phyloP scores from a whole-genome alignment of 257 asterid species.

The Gentiana straminea region DNA sequence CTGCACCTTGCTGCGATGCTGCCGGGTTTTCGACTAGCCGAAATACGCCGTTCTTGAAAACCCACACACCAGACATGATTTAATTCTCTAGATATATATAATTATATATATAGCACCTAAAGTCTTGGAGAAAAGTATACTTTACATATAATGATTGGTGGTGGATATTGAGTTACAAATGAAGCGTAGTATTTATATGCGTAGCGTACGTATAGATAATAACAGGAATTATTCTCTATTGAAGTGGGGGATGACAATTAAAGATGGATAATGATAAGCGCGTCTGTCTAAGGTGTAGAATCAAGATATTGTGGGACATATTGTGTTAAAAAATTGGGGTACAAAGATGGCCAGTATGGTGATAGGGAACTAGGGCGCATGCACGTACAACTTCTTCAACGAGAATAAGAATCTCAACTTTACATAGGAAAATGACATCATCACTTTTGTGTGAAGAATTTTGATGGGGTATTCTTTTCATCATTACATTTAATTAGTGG shows the following conservation, averaged over 20 bases:
- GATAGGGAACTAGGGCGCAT: constrained; percentile 12
- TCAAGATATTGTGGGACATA: constrained; percentile 54
- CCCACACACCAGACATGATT: constrained; percentile 86
- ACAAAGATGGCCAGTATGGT: constrained; percentile 5
- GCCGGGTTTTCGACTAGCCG: constrained; percentile 54
- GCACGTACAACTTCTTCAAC: constrained; percentile 2
- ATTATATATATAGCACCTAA: background rate
- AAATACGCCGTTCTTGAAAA: constrained; percentile 67
- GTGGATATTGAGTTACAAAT: constrained; percentile 7
- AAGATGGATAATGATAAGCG: constrained; percentile 30
- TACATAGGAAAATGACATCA: background rate
- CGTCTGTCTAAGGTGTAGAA: constrained; percentile 28
- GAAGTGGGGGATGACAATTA: constrained; percentile 25
- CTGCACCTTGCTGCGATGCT: constrained; percentile 22
- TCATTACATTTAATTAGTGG: too few species aligned
- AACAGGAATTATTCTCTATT: constrained; percentile 18
- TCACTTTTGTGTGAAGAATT: too few species aligned
- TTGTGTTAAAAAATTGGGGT: constrained; percentile 1
- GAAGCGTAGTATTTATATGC: constrained; percentile 31
- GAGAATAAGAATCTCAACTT: constrained; percentile 5
- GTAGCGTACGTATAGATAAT: constrained; percentile 10
- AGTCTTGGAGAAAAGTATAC: background rate
- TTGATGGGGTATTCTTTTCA: too few species aligned
- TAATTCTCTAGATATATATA: background rate
- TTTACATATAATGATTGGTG: constrained; percentile 4